Evolutionary conservation across 2,329 filamentous ascomycete species (phyloP), one percentile per base, ranked within the genome.

Genomic region (Pseudogymnoascus sp.): DNA sequence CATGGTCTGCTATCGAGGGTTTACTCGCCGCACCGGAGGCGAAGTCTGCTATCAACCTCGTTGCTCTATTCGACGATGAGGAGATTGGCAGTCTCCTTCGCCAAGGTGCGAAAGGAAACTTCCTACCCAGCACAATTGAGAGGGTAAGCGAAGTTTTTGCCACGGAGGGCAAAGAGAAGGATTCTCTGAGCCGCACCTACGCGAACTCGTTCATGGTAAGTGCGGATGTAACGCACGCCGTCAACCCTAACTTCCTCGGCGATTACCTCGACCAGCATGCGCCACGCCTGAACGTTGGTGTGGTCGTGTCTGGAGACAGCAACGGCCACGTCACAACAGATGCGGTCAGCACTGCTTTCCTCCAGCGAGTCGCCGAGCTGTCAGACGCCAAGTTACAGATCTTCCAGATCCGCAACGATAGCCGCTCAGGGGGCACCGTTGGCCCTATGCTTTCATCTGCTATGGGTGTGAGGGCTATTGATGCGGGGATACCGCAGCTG

Each of bases 291-390:
- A 99, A 99, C 74, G 85, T 95, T 34, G 95, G 95, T 37, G 83
- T 97, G 34, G 85, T 87, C 14, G 82, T 99, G 40, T 87, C 86
- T 54, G 86, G 86, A 21, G 93, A 97, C 76, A 86, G 86, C 61
- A 97, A 97, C 72, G 95, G 91, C 4, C 91, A 97, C 77, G 96
- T 97, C 90, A 96, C 93, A 3, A 97, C 93, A 2, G 93, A 97
- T 73, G 86, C 88, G 63, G 86, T 96, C 16, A 95, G 90, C 10
- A 90, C 90, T 3, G 86, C 91, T 4, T 84, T 97, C 65, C 79
- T 97, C 37, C 85, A 88, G 68, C 84, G 90, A 26, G 84, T 96
- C 40, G 93, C 91, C 6, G 86, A 92, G 69, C 86, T 90, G 65
- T 83, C 81, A 66, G 90, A 80, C 61, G 85, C 85, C 64, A 85